Evolutionary conservation across 2,329 filamentous ascomycete species (phyloP).

Genomic region (Xylariaceae sp.): DNA sequence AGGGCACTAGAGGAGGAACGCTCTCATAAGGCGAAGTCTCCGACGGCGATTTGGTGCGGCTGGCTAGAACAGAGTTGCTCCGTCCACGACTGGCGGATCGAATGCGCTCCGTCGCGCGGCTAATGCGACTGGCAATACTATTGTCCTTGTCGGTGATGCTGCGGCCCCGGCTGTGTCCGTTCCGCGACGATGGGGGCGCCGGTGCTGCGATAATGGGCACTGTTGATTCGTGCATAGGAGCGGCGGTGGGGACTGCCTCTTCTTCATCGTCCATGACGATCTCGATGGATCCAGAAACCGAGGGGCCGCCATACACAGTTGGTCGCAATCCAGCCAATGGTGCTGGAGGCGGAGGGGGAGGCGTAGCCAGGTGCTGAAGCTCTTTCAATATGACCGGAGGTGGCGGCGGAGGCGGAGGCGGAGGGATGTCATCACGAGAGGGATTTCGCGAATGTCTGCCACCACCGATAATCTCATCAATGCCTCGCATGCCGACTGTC

Average conservation of each 20-base stretch:
- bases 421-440: conserved; percentile 53
- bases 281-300: conserved; percentile 59
- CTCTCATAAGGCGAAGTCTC: conserved; percentile 38
- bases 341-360: conserved; percentile 61
- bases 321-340: conserved; percentile 47
- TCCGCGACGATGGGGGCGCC: conserved; percentile 39
- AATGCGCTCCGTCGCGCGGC: conserved; percentile 58
- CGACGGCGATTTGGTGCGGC: conserved; percentile 39
- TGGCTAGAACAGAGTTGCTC: conserved; percentile 39
- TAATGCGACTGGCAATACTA: conserved; percentile 52
- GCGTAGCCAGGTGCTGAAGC: conserved; percentile 59
- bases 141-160: conserved; percentile 47
- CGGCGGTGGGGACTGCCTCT: conserved; percentile 35
- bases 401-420: conserved; percentile 53
- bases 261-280: conserved; percentile 63
- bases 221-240: conserved; percentile 40
- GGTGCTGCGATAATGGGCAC: conserved; percentile 47
- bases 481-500: conserved; percentile 43
- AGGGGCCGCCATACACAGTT: conserved; percentile 39
- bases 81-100: conserved; percentile 58
- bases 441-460: conserved; percentile 38
- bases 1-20: conserved; percentile 28
- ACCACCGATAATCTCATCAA: conserved; percentile 45
- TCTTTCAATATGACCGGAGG: conserved; percentile 57
- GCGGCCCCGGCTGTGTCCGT: conserved; percentile 54